Conservation (phyloP, 139 green algal genomes). For the Volvox africanus region DNA sequence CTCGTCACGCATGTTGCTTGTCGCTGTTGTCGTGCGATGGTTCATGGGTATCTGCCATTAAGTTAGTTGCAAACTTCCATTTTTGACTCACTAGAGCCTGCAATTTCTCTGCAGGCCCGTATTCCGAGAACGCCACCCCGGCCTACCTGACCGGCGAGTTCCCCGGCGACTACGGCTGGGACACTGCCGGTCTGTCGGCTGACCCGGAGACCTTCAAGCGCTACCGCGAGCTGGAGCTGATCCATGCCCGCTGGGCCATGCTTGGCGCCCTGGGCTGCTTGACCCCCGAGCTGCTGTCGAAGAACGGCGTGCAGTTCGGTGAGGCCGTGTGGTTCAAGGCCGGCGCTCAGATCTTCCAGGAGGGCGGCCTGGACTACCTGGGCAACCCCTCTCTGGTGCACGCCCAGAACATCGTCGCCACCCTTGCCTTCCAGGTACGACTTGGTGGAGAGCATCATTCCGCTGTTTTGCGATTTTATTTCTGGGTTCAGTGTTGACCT, state of each 20-base stretch:
- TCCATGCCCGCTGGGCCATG: constrained; percentile 98
- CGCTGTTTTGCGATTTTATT: no score
- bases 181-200: constrained; percentile 93
- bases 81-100: not conserved
- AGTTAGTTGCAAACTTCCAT: no score
- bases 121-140: constrained; percentile 41
- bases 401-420: constrained; percentile 96
- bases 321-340: constrained; percentile 98
- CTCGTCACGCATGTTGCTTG: no score
- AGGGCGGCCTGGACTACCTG: constrained; percentile 94
- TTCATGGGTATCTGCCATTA: no score
- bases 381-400: constrained; percentile 96
- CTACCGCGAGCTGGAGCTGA: constrained; percentile 97
- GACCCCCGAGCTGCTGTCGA: constrained; percentile 67
- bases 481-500: no score
- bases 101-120: constrained; percentile 14
- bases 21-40: no score
- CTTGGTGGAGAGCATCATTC: no score
- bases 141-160: constrained; percentile 90
- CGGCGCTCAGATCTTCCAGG: constrained; percentile 93
- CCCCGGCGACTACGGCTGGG: constrained; percentile 95
- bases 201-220: constrained; percentile 84
- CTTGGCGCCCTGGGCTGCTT: constrained; percentile 90
- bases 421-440: constrained; percentile 88
- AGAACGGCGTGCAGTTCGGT: constrained; percentile 70